phyloP scores from a whole-genome alignment of 1,284 basidiomycete species.

The Pascua guehoae region DNA sequence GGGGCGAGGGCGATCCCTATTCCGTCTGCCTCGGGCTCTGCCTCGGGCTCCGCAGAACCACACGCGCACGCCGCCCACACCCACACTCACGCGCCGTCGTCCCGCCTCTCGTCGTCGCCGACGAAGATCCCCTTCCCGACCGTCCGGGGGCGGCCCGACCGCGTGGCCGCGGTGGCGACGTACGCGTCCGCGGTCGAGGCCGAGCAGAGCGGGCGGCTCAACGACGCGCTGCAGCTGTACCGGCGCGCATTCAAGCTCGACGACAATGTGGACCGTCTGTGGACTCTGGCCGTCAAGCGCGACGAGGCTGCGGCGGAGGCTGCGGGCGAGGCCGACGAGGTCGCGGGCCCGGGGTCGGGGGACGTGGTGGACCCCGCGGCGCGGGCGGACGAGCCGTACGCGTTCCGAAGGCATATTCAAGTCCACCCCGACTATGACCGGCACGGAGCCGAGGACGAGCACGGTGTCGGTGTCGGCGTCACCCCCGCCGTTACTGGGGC shows the following conservation, averaged over 20 bases:
- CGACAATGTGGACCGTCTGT: conserved; percentile 39
- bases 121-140: conserved; percentile 13
- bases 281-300: conserved; percentile 13
- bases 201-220: conserved; percentile 69
- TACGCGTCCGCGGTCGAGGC: conserved; percentile 67
- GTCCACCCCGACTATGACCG: conserved; percentile 42
- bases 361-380: conserved; percentile 36
- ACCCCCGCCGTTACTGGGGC: too few species aligned
- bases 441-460: too few species aligned
- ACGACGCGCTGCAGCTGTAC: conserved; percentile 70
- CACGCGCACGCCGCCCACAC: not conserved
- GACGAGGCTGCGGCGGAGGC: not conserved
- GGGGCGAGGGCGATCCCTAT: not conserved
- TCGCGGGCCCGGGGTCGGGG: conserved; percentile 23
- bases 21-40: not conserved
- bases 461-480: too few species aligned
- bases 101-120: not conserved
- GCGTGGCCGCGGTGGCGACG: conserved; percentile 56
- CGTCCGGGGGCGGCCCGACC: conserved; percentile 18
- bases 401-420: conserved; percentile 45
- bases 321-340: not conserved
- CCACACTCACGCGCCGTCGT: not conserved
- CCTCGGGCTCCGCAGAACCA: too few species aligned
- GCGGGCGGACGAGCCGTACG: conserved; percentile 35
- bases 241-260: conserved; percentile 73